phyloP scores from a whole-genome alignment of 2,329 filamentous ascomycete species.

The Neoscytalidium dimidiatum region DNA sequence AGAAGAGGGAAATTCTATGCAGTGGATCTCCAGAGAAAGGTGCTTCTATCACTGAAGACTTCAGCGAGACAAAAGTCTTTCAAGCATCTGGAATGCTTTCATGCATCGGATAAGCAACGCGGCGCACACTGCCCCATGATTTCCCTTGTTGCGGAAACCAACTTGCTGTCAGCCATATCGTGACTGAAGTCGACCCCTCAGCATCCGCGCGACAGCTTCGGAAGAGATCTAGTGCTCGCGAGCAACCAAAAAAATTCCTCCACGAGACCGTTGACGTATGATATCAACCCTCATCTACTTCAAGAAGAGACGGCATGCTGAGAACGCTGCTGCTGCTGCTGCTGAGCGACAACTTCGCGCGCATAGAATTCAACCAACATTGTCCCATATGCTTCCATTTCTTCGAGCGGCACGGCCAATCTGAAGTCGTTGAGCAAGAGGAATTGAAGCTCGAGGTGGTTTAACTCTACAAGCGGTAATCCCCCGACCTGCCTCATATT shows the following conservation, averaged over 20 bases:
- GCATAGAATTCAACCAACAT: constrained; percentile 99
- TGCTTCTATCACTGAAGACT: constrained; percentile 8
- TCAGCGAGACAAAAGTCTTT: constrained; percentile 1
- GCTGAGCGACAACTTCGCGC: constrained; percentile 76
- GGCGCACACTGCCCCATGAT: background rate
- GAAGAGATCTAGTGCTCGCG: background rate
- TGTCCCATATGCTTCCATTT: constrained; percentile 94
- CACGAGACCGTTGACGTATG: background rate
- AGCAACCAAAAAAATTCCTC: background rate
- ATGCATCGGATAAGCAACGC: background rate
- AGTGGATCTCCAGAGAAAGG: constrained; percentile 8
- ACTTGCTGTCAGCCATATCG: background rate
- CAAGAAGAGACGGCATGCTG: background rate
- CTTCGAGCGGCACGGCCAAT: constrained; percentile 88
- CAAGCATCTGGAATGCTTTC: constrained; percentile 2
- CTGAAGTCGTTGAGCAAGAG: constrained; percentile 94
- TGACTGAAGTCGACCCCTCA: background rate
- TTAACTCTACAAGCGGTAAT: constrained; percentile 85
- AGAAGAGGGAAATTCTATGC: constrained; percentile 11
- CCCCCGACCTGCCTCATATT: constrained; percentile 74
- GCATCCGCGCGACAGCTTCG: background rate
- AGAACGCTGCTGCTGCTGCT: constrained; percentile 35
- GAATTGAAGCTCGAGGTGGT: constrained; percentile 95
- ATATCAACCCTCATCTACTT: background rate
- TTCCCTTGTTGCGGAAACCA: background rate